phyloP scores from a whole-genome alignment of 2,329 filamentous ascomycete species.

The Aspergillus texensis region DNA sequence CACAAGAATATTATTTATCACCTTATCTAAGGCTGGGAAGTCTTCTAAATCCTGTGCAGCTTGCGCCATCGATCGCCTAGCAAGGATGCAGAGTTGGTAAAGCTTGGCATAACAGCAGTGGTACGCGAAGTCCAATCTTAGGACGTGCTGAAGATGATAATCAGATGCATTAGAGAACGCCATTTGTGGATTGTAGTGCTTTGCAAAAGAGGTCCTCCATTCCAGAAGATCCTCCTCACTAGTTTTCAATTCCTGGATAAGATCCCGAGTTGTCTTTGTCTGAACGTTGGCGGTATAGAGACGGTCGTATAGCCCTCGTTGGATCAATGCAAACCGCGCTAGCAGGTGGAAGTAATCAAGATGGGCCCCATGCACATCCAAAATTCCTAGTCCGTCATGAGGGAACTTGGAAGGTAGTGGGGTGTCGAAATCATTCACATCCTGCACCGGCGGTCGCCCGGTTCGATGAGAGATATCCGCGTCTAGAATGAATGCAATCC shows the following conservation, averaged over 20 bases:
- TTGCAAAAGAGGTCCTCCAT: constrained; percentile 14
- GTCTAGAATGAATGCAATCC: constrained; percentile 28
- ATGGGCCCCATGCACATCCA: constrained; percentile 6
- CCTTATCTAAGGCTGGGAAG: not conserved
- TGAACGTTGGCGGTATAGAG: constrained; percentile 13
- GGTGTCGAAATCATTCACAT: constrained; percentile 21
- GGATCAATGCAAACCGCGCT: constrained; percentile 19
- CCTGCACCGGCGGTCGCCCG: constrained; percentile 23
- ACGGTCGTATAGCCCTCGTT: constrained; percentile 15
- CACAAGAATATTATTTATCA: not conserved
- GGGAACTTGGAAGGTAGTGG: constrained; percentile 13
- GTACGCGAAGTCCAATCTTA: constrained; percentile 22
- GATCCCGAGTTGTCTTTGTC: constrained; percentile 1
- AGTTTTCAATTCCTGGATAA: constrained; percentile 7
- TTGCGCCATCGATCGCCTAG: not conserved
- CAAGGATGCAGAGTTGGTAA: constrained; percentile 13
- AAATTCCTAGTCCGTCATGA: constrained; percentile 14
- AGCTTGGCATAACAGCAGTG: constrained; percentile 22
- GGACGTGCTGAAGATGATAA: constrained; percentile 14
- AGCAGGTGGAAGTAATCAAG: constrained; percentile 21
- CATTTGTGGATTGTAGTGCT: constrained; percentile 7
- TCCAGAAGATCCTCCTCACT: constrained; percentile 18
- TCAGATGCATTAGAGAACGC: constrained; percentile 5
- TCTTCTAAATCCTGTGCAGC: not conserved
- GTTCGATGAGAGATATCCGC: constrained; percentile 24